Conservation (phyloP, 306 rosid species). For the Rosa multiflora region DNA sequence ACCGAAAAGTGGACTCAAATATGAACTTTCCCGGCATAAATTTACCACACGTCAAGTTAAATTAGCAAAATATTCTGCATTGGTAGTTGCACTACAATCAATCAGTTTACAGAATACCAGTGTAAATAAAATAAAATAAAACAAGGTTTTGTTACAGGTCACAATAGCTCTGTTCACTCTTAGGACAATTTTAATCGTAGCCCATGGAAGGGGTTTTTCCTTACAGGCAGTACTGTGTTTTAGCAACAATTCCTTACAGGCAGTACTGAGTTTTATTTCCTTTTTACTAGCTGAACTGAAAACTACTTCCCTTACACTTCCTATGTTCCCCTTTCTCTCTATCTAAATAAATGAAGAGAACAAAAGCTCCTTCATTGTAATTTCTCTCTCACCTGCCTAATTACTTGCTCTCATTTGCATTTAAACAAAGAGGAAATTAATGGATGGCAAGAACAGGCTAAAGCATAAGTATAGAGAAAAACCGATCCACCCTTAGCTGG, state of each 20-base stretch:
- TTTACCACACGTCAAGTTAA: not conserved
- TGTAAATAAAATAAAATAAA: not conserved
- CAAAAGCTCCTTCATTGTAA: not conserved
- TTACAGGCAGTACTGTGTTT: not conserved
- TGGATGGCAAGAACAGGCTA: not conserved
- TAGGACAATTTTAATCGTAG: not conserved
- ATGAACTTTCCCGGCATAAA: conserved; percentile 7
- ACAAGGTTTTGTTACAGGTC: not conserved
- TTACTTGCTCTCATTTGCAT: not conserved
- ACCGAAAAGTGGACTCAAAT: not conserved
- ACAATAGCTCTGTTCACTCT: not conserved
- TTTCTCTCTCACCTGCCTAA: not conserved
- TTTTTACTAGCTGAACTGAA: not conserved
- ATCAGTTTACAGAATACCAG: not conserved
- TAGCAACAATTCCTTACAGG: not conserved
- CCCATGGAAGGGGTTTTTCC: not conserved
- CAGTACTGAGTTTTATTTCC: not conserved
- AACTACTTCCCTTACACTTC: not conserved
- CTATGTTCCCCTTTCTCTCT: not conserved
- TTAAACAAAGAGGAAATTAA: not conserved
- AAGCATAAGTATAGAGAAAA: not conserved
- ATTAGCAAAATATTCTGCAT: not conserved
- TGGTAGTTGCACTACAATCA: not conserved
- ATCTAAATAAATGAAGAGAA: not conserved
- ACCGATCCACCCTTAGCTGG: not conserved